Evolutionary conservation across 108 stramenopile species (phyloP).

Genomic region (Skeletonema potamos): DNA sequence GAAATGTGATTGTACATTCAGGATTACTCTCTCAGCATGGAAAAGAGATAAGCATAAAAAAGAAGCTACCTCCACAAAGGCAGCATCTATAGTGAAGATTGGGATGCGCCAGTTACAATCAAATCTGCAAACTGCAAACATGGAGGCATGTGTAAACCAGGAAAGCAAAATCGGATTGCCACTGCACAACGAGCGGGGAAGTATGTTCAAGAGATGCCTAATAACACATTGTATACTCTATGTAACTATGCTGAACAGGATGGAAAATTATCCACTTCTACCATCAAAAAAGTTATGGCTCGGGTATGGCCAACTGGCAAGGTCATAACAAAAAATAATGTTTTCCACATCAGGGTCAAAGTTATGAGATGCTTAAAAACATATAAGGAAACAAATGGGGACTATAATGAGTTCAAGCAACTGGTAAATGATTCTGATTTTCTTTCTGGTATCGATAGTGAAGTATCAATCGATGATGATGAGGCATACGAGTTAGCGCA

Average conservation of each 20-base stretch:
- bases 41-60: background rate
- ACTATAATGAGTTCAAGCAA: constrained; percentile 2
- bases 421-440: background rate
- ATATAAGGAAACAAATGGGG: background rate
- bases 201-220: constrained; percentile 6
- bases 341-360: constrained; percentile 12
- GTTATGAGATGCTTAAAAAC: background rate
- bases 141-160: constrained; percentile 7
- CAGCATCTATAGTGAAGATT: background rate
- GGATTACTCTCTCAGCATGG: background rate
- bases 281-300: background rate
- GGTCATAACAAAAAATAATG: constrained; percentile 6
- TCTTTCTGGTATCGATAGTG: constrained; percentile 25
- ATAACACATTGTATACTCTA: background rate
- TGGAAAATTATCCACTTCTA: background rate
- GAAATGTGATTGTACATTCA: too few relatives aligned
- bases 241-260: constrained; percentile 4
- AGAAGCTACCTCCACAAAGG: background rate
- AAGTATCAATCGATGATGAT: constrained; percentile 3
- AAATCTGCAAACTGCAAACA: background rate
- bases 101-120: constrained; percentile 3
- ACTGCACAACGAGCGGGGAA: constrained; percentile 3
- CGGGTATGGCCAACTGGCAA: background rate
- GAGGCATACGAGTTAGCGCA: constrained; percentile 12
- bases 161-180: background rate